These are phyloP conservation scores for Rubia balearica DNA, from an alignment of 305 asterid species.

Conservation along the genomic window DNA sequence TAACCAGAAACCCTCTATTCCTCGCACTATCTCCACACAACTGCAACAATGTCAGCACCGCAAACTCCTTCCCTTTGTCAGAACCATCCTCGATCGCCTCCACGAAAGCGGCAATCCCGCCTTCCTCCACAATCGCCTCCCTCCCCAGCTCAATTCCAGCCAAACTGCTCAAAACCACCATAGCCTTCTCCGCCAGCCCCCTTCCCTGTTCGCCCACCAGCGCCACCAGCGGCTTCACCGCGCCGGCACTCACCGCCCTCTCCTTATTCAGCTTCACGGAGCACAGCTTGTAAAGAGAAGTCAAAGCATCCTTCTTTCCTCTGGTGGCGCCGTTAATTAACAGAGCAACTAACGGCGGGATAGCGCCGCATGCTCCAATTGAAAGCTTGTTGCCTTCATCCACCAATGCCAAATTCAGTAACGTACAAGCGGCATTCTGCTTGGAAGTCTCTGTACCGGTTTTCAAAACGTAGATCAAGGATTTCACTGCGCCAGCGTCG, in stretches of 20 bases:
- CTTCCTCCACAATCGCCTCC: conserved; percentile 76
- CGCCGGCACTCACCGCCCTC: conserved; percentile 81
- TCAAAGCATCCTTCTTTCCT: conserved; percentile 88
- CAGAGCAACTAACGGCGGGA: conserved; percentile 70
- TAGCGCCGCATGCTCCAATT: conserved; percentile 86
- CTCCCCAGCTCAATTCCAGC: conserved; percentile 53
- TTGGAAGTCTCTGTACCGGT: conserved; percentile 83
- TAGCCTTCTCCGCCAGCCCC: conserved; percentile 89
- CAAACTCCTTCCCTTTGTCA: conserved; percentile 79
- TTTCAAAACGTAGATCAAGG: conserved; percentile 65
- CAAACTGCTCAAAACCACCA: conserved; percentile 89
- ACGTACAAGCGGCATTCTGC: conserved; percentile 87
- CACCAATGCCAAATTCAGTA: conserved; percentile 67
- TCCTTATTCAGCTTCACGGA: conserved; percentile 68
- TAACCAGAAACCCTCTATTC: conserved; percentile 76
- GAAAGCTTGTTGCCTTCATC: conserved; percentile 71
- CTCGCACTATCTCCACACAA: conserved; percentile 63
- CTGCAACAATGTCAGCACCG: conserved; percentile 77
- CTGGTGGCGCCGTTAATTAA: conserved; percentile 61
- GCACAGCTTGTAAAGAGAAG: conserved; percentile 78
- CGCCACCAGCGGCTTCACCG: conserved; percentile 61
- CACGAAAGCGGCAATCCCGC: conserved; percentile 76
- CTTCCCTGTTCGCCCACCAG: conserved; percentile 60
- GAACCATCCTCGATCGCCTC: conserved; percentile 87
- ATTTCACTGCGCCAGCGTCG: conserved; percentile 55